Evolutionary conservation across 2,329 filamentous ascomycete genomes (phyloP).

Genomic region (Trichoderma sp.): DNA sequence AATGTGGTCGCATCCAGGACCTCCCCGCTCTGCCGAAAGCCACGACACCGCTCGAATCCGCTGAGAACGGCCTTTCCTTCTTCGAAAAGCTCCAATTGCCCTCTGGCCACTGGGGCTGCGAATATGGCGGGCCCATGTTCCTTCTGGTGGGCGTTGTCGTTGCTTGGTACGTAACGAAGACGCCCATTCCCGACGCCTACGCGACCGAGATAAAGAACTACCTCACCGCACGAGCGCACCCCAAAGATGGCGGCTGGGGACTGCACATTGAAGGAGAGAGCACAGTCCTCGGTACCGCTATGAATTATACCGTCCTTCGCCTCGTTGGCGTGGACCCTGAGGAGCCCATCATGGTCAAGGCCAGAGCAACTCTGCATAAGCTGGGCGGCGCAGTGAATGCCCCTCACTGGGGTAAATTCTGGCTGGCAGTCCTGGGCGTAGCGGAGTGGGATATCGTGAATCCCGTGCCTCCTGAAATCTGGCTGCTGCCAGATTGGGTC

Average conservation of each 20-base stretch:
- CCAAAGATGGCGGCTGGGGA: slow-evolving; percentile 94
- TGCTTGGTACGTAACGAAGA: slow-evolving; percentile 86
- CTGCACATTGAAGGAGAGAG: slow-evolving; percentile 93
- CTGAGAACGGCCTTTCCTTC: slow-evolving; percentile 81
- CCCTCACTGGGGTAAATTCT: slow-evolving; percentile 98
- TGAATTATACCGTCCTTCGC: slow-evolving; percentile 84
- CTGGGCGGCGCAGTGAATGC: slow-evolving; percentile 80
- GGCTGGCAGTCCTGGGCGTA: slow-evolving; percentile 82
- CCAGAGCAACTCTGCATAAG: slow-evolving; percentile 77
- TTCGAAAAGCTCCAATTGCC: slow-evolving; percentile 87
- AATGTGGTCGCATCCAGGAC: slow-evolving; percentile 52
- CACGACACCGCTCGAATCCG: slow-evolving; percentile 73
- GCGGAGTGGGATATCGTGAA: slow-evolving; percentile 92
- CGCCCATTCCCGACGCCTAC: slow-evolving; percentile 76
- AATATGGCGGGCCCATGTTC: slow-evolving; percentile 98
- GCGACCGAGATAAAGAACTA: slow-evolving; percentile 91
- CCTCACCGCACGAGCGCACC: slow-evolving; percentile 79
- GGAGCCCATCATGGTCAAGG: slow-evolving; percentile 82
- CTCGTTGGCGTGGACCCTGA: slow-evolving; percentile 82
- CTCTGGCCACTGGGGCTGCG: slow-evolving; percentile 92
- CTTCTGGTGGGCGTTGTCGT: slow-evolving; percentile 83
- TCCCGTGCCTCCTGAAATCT: slow-evolving; percentile 88
- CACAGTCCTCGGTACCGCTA: slow-evolving; percentile 82
- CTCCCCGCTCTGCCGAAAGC: slow-evolving; percentile 72
- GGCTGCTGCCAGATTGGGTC: slow-evolving; percentile 89